These are phyloP conservation scores for Hypoxylon sp. DNA, from an alignment of 2,329 filamentous ascomycete genomes.

Conservation along the genomic window DNA sequence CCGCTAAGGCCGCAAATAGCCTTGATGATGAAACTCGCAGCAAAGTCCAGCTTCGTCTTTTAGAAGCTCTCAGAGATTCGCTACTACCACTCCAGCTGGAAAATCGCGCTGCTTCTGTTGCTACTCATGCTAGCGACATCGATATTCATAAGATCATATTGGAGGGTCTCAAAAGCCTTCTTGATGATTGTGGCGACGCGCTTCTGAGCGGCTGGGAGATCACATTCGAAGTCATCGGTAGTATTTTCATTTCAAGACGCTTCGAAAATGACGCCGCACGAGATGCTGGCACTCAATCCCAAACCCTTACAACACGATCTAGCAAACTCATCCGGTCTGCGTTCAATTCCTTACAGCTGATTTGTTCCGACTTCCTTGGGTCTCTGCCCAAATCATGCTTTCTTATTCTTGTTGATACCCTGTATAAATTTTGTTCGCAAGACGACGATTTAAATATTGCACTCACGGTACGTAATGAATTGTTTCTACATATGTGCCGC, in stretches of 20 bases:
- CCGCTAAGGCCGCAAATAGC: constrained; percentile 63
- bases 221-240: constrained; percentile 84
- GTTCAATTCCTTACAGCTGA: constrained; percentile 88
- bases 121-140: constrained; percentile 70
- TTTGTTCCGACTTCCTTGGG: constrained; percentile 92
- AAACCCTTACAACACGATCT: constrained; percentile 64
- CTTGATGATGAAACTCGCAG: constrained; percentile 62
- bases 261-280: constrained; percentile 47
- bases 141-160: constrained; percentile 83
- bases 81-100: constrained; percentile 65
- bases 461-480: constrained; percentile 68
- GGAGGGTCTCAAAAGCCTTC: constrained; percentile 80
- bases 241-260: constrained; percentile 70
- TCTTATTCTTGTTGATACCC: constrained; percentile 81
- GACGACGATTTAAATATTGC: constrained; percentile 94
- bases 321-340: constrained; percentile 82
- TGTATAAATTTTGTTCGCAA: constrained; percentile 90
- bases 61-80: constrained; percentile 71
- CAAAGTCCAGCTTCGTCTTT: constrained; percentile 74
- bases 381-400: constrained; percentile 76
- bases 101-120: constrained; percentile 62
- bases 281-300: constrained; percentile 44
- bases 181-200: constrained; percentile 89
- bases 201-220: constrained; percentile 85
- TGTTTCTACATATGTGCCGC: neutral